A percentile compares a stretch with the other conserved stretches of the same genome.
phyloP scores from a whole-genome alignment of 768 basidiomycete species.

The Suillus brevipes region DNA sequence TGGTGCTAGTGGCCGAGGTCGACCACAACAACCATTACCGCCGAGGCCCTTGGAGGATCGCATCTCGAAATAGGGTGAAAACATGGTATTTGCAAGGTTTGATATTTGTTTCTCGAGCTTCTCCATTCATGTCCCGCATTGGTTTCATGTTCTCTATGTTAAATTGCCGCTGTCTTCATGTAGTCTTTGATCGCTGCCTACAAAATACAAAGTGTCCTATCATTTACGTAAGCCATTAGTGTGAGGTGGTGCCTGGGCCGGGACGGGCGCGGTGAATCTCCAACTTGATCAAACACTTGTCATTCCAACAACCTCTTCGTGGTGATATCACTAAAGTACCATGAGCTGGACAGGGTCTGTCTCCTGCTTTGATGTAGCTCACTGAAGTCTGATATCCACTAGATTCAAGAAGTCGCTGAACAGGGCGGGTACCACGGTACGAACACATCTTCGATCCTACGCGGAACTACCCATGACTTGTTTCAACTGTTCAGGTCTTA shows the following conservation, averaged over 20 bases:
- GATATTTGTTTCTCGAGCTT: not conserved
- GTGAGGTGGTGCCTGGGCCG: not conserved
- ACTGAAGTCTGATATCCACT: constrained; percentile 8
- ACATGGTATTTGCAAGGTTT: not conserved
- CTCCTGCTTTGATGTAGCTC: constrained; percentile 1
- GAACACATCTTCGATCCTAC: constrained; percentile 65
- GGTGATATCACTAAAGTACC: not conserved
- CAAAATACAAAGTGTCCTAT: not conserved
- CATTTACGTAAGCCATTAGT: not conserved
- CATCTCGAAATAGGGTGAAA: constrained; percentile 17
- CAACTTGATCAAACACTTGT: constrained; percentile 1
- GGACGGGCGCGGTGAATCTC: not conserved
- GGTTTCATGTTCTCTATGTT: not conserved
- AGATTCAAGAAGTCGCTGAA: constrained; percentile 95
- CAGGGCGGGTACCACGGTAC: constrained; percentile 86
- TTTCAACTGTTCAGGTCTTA: constrained; percentile 57
- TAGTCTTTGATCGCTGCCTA: not conserved
- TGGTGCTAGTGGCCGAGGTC: constrained; percentile 17
- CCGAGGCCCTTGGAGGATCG: constrained; percentile 22
- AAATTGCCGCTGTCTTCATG: not conserved
- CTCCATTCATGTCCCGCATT: not conserved
- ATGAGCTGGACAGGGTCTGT: constrained; percentile 63
- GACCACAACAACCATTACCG: constrained; percentile 18
- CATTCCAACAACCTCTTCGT: not conserved
- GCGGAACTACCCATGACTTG: constrained; percentile 47